Base-by-base conservation (phyloP, 2,329 filamentous ascomycete genomes). In the Fusarium annulatum region DNA sequence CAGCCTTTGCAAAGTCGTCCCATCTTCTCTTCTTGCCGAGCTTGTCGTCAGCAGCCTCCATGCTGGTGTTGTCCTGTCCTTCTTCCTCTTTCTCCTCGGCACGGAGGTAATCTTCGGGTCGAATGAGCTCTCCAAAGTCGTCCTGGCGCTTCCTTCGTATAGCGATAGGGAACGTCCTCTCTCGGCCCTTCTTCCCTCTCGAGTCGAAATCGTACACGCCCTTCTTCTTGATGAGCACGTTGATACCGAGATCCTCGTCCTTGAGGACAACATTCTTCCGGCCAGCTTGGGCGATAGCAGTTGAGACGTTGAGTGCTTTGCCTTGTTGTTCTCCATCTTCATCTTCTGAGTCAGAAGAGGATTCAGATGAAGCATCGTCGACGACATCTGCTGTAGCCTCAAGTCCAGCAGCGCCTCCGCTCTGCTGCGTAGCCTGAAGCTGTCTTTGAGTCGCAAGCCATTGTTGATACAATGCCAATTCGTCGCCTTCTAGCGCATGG, bases 151-250 rank as follows among this genome's bases (percentile, higher is more conserved):
- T 93, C 77, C 94, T 88, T 58, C 94, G 91, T 30, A 95, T 90
- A 2, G 95, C 90, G 60, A 97, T 92, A 0, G 96, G 96, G 79
- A 98, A 98, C 84, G 97, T 93, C 71, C 95, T 92, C 80, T 99
- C 96, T 61, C 95, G 89, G 7, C 96, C 96, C 80, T 94, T 97
- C 81, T 97, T 98, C 41, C 93, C 93, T 45, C 94, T 89, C 3
- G 98, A 93, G 79, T 98, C 94, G 76, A 94, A 99, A 81, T 99
- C 96, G 80, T 96, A 94, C n/a, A 97, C 91, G 19, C 92, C 93
- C 80, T 95, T 97, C 75, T 93, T 92, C 76, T 96, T 94, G 45
- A 98, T 88, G 15, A 99, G 86, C 53, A 99, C 90, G 75, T 97
- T 98, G 74, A 98, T 91, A 23, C 96, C 96, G 7, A 98, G 87